phyloP scores from a whole-genome alignment of 2,329 filamentous ascomycete species.

The Phoma sp. region DNA sequence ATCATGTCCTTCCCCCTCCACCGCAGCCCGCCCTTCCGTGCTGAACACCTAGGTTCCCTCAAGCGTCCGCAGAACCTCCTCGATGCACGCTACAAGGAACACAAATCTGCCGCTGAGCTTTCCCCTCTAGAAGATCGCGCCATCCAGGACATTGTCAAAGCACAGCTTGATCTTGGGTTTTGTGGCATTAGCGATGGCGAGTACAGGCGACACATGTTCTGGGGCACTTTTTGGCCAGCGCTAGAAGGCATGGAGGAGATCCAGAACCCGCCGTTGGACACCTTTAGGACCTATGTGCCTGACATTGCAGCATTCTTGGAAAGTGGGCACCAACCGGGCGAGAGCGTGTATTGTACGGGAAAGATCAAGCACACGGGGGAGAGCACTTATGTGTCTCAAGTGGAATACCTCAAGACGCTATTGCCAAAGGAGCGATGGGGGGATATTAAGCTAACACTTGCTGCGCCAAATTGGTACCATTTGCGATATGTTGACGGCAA shows the following conservation, averaged over 20 bases:
- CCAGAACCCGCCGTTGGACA: slow-evolving; percentile 53
- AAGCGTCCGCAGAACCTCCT: slow-evolving; percentile 68
- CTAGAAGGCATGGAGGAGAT: slow-evolving; percentile 60
- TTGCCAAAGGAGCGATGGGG: slow-evolving; percentile 65
- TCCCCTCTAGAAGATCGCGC: slow-evolving; percentile 66
- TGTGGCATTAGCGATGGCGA: slow-evolving; percentile 71
- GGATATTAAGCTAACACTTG: slow-evolving; percentile 70
- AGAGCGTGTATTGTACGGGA: slow-evolving; percentile 60
- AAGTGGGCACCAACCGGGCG: slow-evolving; percentile 59
- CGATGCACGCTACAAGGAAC: slow-evolving; percentile 59
- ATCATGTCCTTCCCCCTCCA: slow-evolving; percentile 27
- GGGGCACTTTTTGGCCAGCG: slow-evolving; percentile 59
- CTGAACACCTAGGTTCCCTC: slow-evolving; percentile 73
- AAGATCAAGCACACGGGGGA: slow-evolving; percentile 62
- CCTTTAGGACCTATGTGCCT: slow-evolving; percentile 63
- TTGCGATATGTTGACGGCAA: slow-evolving; percentile 63
- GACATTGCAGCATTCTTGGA: slow-evolving; percentile 67
- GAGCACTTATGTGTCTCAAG: slow-evolving; percentile 61
- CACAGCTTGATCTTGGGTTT: slow-evolving; percentile 66
- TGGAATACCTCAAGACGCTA: slow-evolving; percentile 62
- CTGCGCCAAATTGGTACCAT: slow-evolving; percentile 71
- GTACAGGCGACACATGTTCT: slow-evolving; percentile 62
- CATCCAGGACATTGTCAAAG: slow-evolving; percentile 67
- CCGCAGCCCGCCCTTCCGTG: slow-evolving; percentile 65
- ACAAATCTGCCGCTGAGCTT: slow-evolving; percentile 64